phyloP scores from a whole-genome alignment of 768 basidiomycete genomes.

The Termitomyces titanicus region DNA sequence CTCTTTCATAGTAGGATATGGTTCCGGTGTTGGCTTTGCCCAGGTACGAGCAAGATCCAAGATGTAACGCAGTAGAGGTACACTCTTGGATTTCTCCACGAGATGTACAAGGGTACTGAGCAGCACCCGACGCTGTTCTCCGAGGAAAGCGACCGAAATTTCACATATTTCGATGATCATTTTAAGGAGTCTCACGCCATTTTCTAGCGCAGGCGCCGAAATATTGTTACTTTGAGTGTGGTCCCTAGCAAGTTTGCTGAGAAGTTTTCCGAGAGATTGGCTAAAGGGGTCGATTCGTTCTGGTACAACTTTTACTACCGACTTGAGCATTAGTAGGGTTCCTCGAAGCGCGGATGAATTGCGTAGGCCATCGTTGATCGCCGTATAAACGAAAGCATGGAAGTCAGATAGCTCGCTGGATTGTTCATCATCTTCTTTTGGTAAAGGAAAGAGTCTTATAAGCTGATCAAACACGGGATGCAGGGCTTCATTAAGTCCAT shows the following conservation, averaged over 20 bases:
- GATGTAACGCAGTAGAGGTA: constrained; percentile 75
- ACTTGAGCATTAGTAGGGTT: constrained; percentile 82
- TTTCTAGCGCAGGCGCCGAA: constrained; percentile 46
- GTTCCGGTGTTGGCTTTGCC: constrained; percentile 83
- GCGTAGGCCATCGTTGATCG: constrained; percentile 77
- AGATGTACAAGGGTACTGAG: constrained; percentile 74
- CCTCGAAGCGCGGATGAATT: constrained; percentile 72
- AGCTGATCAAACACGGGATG: constrained; percentile 82
- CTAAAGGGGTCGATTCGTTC: constrained; percentile 84
- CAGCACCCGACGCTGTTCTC: constrained; percentile 82
- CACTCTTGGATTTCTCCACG: constrained; percentile 86
- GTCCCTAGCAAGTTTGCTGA: constrained; percentile 84
- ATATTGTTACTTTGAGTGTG: constrained; percentile 60
- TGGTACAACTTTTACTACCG: constrained; percentile 74
- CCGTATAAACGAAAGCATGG: constrained; percentile 68
- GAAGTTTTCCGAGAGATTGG: constrained; percentile 71
- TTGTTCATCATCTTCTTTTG: constrained; percentile 76
- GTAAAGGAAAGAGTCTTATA: constrained; percentile 70
- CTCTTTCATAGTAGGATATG: constrained; percentile 92
- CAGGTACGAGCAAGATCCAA: constrained; percentile 85
- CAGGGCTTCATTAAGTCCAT: constrained; percentile 74
- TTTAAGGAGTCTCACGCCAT: constrained; percentile 60
- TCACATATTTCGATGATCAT: constrained; percentile 88
- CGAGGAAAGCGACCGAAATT: constrained; percentile 72
- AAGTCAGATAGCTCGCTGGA: constrained; percentile 71